phyloP scores from a whole-genome alignment of 768 basidiomycete genomes.

The Stropharia rugosoannulata region DNA sequence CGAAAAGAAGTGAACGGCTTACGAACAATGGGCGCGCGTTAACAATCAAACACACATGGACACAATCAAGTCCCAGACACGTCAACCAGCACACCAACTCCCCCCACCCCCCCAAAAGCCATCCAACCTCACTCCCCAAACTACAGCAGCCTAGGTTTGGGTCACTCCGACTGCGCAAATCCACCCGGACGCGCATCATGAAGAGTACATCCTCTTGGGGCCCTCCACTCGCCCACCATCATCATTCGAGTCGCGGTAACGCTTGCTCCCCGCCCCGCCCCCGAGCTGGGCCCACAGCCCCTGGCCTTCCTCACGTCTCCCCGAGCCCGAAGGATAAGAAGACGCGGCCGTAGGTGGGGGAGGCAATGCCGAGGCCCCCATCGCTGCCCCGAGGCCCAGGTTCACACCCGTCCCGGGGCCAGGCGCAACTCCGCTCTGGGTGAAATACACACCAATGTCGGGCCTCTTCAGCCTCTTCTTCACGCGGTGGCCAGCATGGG shows the following conservation, averaged over 20 bases:
- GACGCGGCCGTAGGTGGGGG: not conserved
- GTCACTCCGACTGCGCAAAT: not conserved
- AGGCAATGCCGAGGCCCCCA: not conserved
- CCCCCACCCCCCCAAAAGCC: too few relatives aligned
- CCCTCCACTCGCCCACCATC: conserved; percentile 20
- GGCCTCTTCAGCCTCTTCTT: conserved; percentile 30
- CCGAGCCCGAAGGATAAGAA: too few relatives aligned
- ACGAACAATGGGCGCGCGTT: too few relatives aligned
- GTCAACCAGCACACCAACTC: too few relatives aligned
- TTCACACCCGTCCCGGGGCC: not conserved
- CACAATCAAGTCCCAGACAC: too few relatives aligned
- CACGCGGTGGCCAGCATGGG: conserved; percentile 18
- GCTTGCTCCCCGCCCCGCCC: conserved; percentile 12
- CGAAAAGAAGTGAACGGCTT: too few relatives aligned
- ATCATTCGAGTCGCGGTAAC: conserved; percentile 21
- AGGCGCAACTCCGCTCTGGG: conserved; percentile 19
- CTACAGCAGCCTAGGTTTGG: too few relatives aligned
- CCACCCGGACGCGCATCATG: not conserved
- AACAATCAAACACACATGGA: too few relatives aligned
- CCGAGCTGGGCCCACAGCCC: not conserved
- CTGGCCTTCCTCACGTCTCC: not conserved
- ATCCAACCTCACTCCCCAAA: too few relatives aligned
- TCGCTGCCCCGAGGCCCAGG: not conserved
- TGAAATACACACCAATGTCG: conserved; percentile 48
- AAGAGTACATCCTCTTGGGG: conserved; percentile 19